Base-by-base conservation (phyloP, 139 green algal genomes). In the Desmodesmus armatus region DNA sequence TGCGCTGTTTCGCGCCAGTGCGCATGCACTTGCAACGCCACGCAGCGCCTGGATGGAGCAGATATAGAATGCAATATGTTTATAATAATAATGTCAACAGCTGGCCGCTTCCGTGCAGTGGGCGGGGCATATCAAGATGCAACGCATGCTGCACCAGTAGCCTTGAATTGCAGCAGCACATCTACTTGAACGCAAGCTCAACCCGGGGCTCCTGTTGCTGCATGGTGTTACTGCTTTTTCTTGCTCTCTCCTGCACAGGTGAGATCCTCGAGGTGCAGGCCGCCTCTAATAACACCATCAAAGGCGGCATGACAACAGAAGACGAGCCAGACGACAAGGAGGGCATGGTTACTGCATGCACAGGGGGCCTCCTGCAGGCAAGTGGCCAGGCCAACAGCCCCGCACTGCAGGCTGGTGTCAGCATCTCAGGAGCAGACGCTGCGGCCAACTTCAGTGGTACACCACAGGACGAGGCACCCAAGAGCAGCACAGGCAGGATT, bases 241-340 rank as follows among this genome's bases (percentile, higher is more conserved):
- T 33, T 25, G 23, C n/a, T n/a, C n/a, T n/a, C n/a, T n/a, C n/a
- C n/a, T n/a, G n/a, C n/a, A n/a, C 75, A 82, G 75, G 75, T 71
- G 75, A 82, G 29, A 39, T 82, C 5, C 53, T 82, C 2, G 75
- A 82, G 60, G 53, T 82, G 0, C 75, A 82, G 44, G 75, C 75
- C 15, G 75, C 75, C 51, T 71, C 53, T n/a, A 82, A 82, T 53
- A 82, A 82, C 75, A 82, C 75, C 13, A 69, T 82, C 53, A 82
- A 82, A 29, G 75, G 53, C 2, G 75, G 75, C 23, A 51, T 82
- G 33, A 82, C 75, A 40, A 53, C 40, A 55, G 49, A 62, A 7
- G 71, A 29, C 5, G 71, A 82, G 33, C 75, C 75, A 53, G 71
- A 35, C 25, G 75, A 82, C 75, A 82, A 62, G 21, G 35, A 70